Evolutionary conservation across 1,284 basidiomycete genomes (phyloP), one percentile per base, ranked within the genome.

Genomic region (Violaceomyces palustris): DNA sequence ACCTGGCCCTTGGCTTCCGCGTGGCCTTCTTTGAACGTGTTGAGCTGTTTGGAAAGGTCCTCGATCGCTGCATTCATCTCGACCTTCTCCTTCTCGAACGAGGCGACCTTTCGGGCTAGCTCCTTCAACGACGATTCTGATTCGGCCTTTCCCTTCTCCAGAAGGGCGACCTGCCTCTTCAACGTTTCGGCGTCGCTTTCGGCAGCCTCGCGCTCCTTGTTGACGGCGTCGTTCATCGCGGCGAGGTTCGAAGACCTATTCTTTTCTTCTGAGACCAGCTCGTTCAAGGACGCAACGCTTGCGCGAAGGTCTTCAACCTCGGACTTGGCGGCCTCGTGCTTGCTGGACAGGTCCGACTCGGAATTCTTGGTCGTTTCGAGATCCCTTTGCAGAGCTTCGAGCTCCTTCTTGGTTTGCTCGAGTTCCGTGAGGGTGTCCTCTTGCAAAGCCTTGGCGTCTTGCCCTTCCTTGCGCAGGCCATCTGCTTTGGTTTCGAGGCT

Each of bases 31-130:
- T 23, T 28, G 22, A 34, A 17, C 19, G 39, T 19, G 4, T 32
- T 30, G 12, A 32, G 22, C n/a, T 47, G 46, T 2, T 21, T 18
- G 3, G 30, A 28, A 2, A 54, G 28, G 10, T 22, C 14, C 12
- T 50, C 36, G 5, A 48, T 30, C 40, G 41, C 37, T 9, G 36
- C 6, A 3, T 35, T 38, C 4, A 62, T 35, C n/a, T 55, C 57
- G 5, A 34, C 45, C 23, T 55, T 55, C 32, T 60, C 57, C 35
- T 55, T 55, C 38, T 52, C n/a, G n/a, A 28, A 28, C 27, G 27
- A 9, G n/a, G 27, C 27, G 27, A 28, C 7, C 45, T 3, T 38
- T 21, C 11, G 11, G n/a, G 26, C 19, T 3, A 55, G 41, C 28
- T 52, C 50, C 2, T 26, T n/a, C n/a, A n/a, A n/a, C n/a, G n/a